Conservation (phyloP, 2,329 filamentous ascomycete genomes). For the Myriosclerotinia scirpicola region DNA sequence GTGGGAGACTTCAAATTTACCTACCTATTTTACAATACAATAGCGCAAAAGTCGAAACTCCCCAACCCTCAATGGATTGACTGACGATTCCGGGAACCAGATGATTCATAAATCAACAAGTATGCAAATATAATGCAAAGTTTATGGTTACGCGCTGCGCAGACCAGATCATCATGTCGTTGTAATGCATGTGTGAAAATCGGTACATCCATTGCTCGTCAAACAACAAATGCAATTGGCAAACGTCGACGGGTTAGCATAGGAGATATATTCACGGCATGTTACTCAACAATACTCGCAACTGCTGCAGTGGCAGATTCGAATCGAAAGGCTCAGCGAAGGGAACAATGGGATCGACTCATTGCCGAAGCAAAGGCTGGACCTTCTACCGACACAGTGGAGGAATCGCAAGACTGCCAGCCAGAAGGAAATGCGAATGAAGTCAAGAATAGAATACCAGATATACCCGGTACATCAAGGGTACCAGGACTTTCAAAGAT, state of each 20-base stretch:
- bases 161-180: constrained; percentile 59
- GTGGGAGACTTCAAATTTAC: constrained; percentile 10
- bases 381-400: constrained; percentile 17
- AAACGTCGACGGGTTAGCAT: constrained; percentile 50
- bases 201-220: constrained; percentile 47
- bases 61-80: neutral
- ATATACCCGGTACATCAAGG: neutral
- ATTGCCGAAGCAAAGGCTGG: constrained; percentile 52
- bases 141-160: constrained; percentile 66
- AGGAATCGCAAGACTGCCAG: constrained; percentile 19
- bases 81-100: constrained; percentile 5
- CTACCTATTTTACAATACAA: constrained; percentile 20
- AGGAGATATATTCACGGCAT: constrained; percentile 61
- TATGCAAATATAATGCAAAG: constrained; percentile 58
- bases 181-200: constrained; percentile 60
- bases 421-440: constrained; percentile 2
- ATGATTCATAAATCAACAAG: constrained; percentile 23
- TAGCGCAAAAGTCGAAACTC: neutral
- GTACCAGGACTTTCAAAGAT: neutral
- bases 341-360: constrained; percentile 60
- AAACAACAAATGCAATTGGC: constrained; percentile 50
- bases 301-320: constrained; percentile 64
- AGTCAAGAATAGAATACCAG: neutral
- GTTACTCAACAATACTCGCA: constrained; percentile 67
- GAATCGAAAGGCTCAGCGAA: constrained; percentile 55